Evolutionary conservation across 768 basidiomycete species (phyloP).

Genomic region (Leucocoprinus birnbaumii): DNA sequence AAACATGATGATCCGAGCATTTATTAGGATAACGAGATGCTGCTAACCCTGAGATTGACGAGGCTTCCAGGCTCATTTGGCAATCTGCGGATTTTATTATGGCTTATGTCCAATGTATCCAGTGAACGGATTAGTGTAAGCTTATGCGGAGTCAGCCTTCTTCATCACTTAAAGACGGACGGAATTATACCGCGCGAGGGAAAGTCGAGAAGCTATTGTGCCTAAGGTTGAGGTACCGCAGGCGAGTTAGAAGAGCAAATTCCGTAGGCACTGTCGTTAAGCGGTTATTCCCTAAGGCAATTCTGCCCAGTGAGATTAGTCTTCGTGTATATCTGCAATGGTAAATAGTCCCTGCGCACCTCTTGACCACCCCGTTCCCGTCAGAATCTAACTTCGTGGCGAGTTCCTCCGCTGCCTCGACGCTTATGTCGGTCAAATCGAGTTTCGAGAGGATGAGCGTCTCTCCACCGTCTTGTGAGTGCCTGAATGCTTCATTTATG

Average conservation of each 20-base stretch:
- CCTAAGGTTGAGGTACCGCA: conserved; percentile 87
- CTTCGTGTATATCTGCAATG: not conserved
- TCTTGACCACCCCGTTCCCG: conserved; percentile 52
- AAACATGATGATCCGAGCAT: not conserved
- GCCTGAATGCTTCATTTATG: conserved; percentile 60
- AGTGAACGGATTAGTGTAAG: conserved; percentile 81
- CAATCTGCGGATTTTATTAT: conserved; percentile 82
- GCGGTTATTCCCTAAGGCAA: conserved; percentile 85
- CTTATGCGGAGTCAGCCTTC: conserved; percentile 35
- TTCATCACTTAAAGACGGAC: not conserved
- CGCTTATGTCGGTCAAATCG: conserved; percentile 71
- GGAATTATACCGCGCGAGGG: conserved; percentile 75
- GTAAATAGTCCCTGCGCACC: conserved; percentile 34
- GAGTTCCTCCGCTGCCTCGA: conserved; percentile 76
- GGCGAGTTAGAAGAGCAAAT: conserved; percentile 66
- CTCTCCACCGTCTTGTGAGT: conserved; percentile 73
- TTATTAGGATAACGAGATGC: not conserved
- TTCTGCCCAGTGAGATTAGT: conserved; percentile 38
- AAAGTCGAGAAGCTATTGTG: conserved; percentile 80
- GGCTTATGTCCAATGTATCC: conserved; percentile 92
- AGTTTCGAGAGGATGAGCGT: conserved; percentile 86
- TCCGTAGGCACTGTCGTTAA: conserved; percentile 73
- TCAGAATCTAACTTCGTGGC: conserved; percentile 47
- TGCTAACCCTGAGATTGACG: conserved; percentile 64
- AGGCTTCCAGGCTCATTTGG: conserved; percentile 82